phyloP scores from a whole-genome alignment of 2,329 filamentous ascomycete species.

The Nemania sp. region DNA sequence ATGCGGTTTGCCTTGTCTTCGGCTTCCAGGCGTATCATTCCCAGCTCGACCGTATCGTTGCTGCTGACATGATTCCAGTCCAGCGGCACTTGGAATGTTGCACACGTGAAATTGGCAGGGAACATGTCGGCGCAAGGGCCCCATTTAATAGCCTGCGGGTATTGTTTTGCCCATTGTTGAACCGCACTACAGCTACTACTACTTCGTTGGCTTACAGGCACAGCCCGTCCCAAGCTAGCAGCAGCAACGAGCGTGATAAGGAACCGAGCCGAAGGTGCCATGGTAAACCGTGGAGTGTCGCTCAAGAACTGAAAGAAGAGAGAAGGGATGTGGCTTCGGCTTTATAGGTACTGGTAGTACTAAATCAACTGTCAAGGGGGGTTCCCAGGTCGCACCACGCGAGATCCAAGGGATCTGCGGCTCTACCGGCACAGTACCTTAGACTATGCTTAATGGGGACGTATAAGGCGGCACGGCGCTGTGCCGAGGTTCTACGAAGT shows the following conservation, averaged over 20 bases:
- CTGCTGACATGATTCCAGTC: slow-evolving; percentile 30
- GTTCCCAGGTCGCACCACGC: no score
- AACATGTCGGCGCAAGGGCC: slow-evolving; percentile 21
- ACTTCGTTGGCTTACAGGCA: background rate
- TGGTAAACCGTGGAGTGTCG: background rate
- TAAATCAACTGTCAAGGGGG: no score
- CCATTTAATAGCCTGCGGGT: slow-evolving; percentile 23
- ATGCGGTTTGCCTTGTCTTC: slow-evolving; percentile 33
- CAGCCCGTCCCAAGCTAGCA: slow-evolving; percentile 15
- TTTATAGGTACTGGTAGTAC: no score
- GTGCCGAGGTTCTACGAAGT: no score
- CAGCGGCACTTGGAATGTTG: slow-evolving; percentile 34
- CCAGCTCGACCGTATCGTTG: slow-evolving; percentile 35
- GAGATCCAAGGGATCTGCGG: no score
- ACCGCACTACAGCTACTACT: background rate
- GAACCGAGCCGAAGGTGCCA: slow-evolving; percentile 10
- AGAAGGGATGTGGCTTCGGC: no score
- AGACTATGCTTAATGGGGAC: no score
- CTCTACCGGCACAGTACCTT: no score
- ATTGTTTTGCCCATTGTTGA: slow-evolving; percentile 15
- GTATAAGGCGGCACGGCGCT: no score
- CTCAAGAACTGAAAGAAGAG: no score
- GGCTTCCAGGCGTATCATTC: slow-evolving; percentile 34
- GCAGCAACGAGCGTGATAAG: slow-evolving; percentile 9
- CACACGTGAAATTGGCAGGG: slow-evolving; percentile 30